Percentiles rank a stretch among this genome's conserved stretches.
These are phyloP conservation scores for Sphaerobolus stellatus DNA, from an alignment of 1,284 basidiomycete genomes.

Conservation along the genomic window DNA sequence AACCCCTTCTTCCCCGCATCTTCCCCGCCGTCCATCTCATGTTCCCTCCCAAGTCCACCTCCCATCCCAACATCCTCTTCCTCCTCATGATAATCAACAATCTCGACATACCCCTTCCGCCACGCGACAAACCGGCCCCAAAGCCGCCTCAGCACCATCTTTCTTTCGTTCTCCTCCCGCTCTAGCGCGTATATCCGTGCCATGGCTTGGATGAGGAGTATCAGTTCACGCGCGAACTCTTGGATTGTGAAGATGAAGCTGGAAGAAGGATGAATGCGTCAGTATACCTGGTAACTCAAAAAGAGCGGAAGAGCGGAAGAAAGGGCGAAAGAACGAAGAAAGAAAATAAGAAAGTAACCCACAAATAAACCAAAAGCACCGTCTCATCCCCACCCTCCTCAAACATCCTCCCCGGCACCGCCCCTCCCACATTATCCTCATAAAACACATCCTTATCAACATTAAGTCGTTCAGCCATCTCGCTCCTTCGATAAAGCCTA, in stretches of 20 bases:
- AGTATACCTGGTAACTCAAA: neutral
- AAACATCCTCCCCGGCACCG: constrained; percentile 31
- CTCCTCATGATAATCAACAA: too few species aligned
- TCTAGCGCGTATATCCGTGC: constrained; percentile 68
- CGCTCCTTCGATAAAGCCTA: constrained; percentile 65
- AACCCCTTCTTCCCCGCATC: too few species aligned
- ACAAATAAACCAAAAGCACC: constrained; percentile 91
- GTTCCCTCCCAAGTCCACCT: too few species aligned
- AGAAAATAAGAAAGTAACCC: constrained; percentile 31
- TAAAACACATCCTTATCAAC: too few species aligned
- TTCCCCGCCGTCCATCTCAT: too few species aligned
- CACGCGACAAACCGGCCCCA: neutral
- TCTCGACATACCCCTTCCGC: too few species aligned
- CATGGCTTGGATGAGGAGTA: constrained; percentile 81
- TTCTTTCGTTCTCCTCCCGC: constrained; percentile 42
- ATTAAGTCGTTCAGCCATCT: constrained; percentile 37
- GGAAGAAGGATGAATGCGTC: constrained; percentile 3
- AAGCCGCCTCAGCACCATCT: constrained; percentile 40
- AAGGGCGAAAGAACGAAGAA: neutral
- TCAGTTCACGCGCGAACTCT: constrained; percentile 83
- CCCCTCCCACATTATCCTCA: too few species aligned
- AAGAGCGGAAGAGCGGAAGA: too few species aligned
- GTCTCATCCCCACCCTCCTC: constrained; percentile 33
- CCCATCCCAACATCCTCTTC: too few species aligned
- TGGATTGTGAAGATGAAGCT: constrained; percentile 94